Percentiles rank a stretch among this genome's conserved stretches.
phyloP scores from a whole-genome alignment of 495 filamentous ascomycete species.

The Penicillium samsonianum region DNA sequence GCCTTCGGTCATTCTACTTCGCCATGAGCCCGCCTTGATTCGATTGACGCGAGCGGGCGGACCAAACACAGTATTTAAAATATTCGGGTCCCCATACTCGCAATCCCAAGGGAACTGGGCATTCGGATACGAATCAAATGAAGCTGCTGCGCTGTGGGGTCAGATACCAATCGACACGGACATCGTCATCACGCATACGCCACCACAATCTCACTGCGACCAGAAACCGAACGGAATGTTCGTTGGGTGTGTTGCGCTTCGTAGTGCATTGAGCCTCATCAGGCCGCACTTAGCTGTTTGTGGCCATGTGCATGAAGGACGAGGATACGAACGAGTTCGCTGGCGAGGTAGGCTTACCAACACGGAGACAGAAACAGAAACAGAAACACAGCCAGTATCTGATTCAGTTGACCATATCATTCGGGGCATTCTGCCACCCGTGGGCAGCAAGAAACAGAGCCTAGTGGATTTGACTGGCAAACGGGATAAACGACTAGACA shows the following conservation, averaged over 20 bases:
- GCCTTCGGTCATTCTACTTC: conserved; percentile 62
- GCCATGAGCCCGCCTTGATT: conserved; percentile 61
- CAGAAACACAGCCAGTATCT: neutral
- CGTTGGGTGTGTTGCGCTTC: conserved; percentile 47
- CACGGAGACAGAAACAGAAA: conserved; percentile 2
- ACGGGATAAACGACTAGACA: conserved; percentile 43
- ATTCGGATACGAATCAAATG: conserved; percentile 60
- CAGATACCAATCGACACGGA: conserved; percentile 48
- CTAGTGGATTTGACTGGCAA: conserved; percentile 58
- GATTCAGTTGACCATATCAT: conserved; percentile 14
- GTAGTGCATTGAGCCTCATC: conserved; percentile 38
- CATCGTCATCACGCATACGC: conserved; percentile 52
- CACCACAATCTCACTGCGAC: conserved; percentile 50
- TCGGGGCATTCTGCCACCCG: conserved; percentile 28
- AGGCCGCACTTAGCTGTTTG: conserved; percentile 49
- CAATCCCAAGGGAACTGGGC: conserved; percentile 68
- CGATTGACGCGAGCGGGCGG: conserved; percentile 57
- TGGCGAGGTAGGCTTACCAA: conserved; percentile 29
- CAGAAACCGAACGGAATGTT: conserved; percentile 27
- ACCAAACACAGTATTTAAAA: conserved; percentile 65
- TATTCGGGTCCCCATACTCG: conserved; percentile 76
- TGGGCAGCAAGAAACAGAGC: conserved; percentile 58
- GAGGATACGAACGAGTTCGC: conserved; percentile 47
- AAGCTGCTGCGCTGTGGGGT: conserved; percentile 53
- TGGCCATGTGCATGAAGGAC: conserved; percentile 53